phyloP scores from a whole-genome alignment of 169 alveolate genomes.

The Plasmodium adleri region DNA sequence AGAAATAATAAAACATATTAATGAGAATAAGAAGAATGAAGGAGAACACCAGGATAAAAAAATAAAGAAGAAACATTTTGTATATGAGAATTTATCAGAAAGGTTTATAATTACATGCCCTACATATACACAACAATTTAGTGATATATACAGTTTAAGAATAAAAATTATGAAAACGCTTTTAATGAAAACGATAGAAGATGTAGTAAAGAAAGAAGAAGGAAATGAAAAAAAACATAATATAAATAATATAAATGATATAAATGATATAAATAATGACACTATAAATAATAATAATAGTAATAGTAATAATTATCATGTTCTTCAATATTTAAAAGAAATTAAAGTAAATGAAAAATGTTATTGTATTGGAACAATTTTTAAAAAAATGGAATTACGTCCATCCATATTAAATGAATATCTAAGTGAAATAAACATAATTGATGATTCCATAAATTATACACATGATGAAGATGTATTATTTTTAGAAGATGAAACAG shows the following conservation, averaged over 20 bases:
- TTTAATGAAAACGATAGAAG: conserved; percentile 41
- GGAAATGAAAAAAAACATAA: background rate
- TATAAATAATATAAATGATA: background rate
- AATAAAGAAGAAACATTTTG: conserved; percentile 27
- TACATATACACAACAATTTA: conserved; percentile 65
- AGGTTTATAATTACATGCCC: conserved; percentile 32
- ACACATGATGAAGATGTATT: conserved; percentile 58
- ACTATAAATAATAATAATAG: too few species aligned
- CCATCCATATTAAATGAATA: conserved; percentile 82
- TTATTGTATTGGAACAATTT: conserved; percentile 80
- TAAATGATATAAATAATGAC: background rate
- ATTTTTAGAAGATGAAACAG: conserved; percentile 74
- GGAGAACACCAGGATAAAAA: conserved; percentile 38
- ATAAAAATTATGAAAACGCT: conserved; percentile 42
- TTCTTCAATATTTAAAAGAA: conserved; percentile 51
- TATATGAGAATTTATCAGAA: conserved; percentile 35
- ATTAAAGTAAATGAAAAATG: conserved; percentile 67
- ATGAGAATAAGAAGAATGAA: background rate
- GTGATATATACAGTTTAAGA: conserved; percentile 39
- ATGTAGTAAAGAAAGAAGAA: background rate
- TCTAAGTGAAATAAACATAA: conserved; percentile 28
- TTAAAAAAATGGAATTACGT: conserved; percentile 80
- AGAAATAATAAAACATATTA: conserved; percentile 13
- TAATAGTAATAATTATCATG: background rate
- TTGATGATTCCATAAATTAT: conserved; percentile 20